Percentiles rank a stretch among this genome's conserved stretches.
Conservation (phyloP, 495 filamentous ascomycete species). For the Tuber aestivum region DNA sequence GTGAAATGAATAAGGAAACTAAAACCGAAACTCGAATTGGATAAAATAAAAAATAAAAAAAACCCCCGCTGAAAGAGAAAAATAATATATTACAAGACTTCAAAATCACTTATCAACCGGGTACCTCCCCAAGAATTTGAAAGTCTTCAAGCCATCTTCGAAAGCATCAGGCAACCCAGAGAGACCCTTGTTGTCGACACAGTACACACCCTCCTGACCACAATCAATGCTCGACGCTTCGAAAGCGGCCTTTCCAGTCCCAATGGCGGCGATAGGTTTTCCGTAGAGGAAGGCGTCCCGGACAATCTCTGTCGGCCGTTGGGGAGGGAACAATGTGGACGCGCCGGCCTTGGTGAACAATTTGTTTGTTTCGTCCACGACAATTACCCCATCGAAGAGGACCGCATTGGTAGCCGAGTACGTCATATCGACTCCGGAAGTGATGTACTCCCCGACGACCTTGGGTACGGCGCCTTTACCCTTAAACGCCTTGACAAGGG, state of each 20-base stretch:
- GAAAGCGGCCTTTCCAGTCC: constrained; percentile 48
- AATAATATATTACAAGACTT: background rate
- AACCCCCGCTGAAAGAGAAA: background rate
- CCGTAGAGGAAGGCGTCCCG: constrained; percentile 63
- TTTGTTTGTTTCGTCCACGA: constrained; percentile 53
- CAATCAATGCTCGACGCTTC: constrained; percentile 44
- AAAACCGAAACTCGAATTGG: too few species aligned
- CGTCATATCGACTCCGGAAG: constrained; percentile 57
- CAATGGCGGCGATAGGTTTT: constrained; percentile 64
- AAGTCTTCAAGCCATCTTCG: constrained; percentile 57
- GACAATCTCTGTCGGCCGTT: constrained; percentile 60
- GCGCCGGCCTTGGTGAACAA: constrained; percentile 48
- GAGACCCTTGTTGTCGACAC: constrained; percentile 39
- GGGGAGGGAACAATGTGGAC: constrained; percentile 57
- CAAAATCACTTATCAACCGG: constrained; percentile 46
- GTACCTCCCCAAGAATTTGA: constrained; percentile 60
- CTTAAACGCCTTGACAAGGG: constrained; percentile 49
- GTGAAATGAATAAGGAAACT: too few species aligned
- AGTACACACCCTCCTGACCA: constrained; percentile 52
- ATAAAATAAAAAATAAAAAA: background rate
- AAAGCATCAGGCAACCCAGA: constrained; percentile 41
- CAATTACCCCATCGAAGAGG: constrained; percentile 64
- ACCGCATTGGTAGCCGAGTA: constrained; percentile 66
- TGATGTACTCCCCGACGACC: constrained; percentile 59
- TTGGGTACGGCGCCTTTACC: constrained; percentile 52